Percentiles rank a stretch among this genome's conserved stretches.
These are phyloP conservation scores for Aspergillus sp. DNA, from an alignment of 2,329 filamentous ascomycete genomes.

Conservation along the genomic window DNA sequence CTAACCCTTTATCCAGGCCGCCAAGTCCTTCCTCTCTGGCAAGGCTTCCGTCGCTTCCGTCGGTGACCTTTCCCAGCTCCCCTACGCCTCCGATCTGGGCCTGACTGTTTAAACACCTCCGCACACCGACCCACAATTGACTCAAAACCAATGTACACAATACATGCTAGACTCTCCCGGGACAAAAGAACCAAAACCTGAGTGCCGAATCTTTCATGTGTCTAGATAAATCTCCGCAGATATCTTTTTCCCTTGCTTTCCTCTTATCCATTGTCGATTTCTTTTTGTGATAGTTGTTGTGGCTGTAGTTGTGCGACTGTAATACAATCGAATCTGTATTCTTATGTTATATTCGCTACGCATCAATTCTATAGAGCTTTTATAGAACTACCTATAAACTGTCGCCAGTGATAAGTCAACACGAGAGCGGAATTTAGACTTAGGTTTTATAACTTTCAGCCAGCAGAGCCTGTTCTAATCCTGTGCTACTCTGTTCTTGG, in stretches of 20 bases:
- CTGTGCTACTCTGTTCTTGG: too few species aligned
- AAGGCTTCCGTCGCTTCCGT: constrained; percentile 89
- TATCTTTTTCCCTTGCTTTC: constrained; percentile 29
- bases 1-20: constrained; percentile 60
- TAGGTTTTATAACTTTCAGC: too few species aligned
- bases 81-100: constrained; percentile 91
- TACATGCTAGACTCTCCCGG: constrained; percentile 37
- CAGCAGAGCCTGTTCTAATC: too few species aligned
- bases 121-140: neutral
- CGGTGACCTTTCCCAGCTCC: constrained; percentile 86
- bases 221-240: constrained; percentile 38
- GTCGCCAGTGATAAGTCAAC: too few species aligned
- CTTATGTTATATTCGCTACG: constrained; percentile 10
- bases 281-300: constrained; percentile 21
- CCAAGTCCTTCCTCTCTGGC: constrained; percentile 80
- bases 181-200: constrained; percentile 30
- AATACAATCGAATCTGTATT: constrained; percentile 40
- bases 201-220: constrained; percentile 27
- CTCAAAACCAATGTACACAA: constrained; percentile 30
- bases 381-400: neutral
- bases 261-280: neutral
- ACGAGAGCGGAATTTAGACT: too few species aligned
- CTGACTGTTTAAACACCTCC: constrained; percentile 73
- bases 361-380: neutral
- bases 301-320: constrained; percentile 39